Base-by-base conservation (phyloP, 2,329 filamentous ascomycete species). In the Plectosphaerella cucumerina region DNA sequence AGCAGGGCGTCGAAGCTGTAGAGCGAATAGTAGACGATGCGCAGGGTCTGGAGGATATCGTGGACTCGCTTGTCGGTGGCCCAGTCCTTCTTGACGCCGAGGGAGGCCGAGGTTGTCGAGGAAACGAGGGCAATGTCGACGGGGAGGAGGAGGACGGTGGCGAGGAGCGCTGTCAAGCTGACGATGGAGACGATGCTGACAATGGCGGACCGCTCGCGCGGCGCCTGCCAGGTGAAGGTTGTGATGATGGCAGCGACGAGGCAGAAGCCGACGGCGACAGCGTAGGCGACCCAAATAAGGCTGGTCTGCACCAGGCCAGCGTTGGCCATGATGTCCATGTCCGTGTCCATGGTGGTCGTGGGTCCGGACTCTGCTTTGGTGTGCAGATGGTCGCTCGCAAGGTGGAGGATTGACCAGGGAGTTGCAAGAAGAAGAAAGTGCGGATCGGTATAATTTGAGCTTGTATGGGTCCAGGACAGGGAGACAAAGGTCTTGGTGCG, bases 121-220 rank as follows among this genome's bases (percentile, higher is more conserved):
- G 93, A 97, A 45, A 97, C 87, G 59, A 99, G 82, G 11, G 94
- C 94, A 59, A 97, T 90, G 68, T 99, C 94, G 67, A 97, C 93
- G 21, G 94, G 94, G 23, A 97, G 83, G 20, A 99, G 82, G 33
- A 99, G 81, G 23, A 97, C 86, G 1, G 94, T 99, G 14, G 94
- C 94, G 50, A 99, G 84, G 26, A 99, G 81, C 9, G 89, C 82
- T 10, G 92, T 91, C 44, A 96, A 79, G 50, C 91, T 94, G 70
- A 97, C 74, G 60, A 96, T 91, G 66, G 90, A 90, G 60, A 97
- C 87, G 49, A 84, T 77, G 53, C 86, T 96, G 54, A 97, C 90
- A 46, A 87, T 78, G 37, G 84, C 81, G 20, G 90, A 94, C 55
- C 94, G 86, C 52, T 97, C 93, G 60, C 89, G 84, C 33, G 92